Evolutionary conservation across 768 basidiomycete genomes (phyloP).

Genomic region (Termitomyces sp.): DNA sequence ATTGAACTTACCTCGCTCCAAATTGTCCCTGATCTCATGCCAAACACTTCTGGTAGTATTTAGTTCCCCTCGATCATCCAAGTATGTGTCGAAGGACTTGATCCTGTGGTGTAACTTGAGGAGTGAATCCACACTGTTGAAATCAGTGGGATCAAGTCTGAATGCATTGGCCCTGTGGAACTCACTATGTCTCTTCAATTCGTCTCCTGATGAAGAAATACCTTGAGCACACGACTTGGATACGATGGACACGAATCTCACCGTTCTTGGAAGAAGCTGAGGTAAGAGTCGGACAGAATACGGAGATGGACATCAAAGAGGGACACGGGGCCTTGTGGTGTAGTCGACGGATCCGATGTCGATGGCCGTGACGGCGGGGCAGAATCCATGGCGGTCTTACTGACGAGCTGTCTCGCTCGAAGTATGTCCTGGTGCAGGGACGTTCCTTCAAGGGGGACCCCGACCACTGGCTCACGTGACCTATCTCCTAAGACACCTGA

Average conservation of each 20-base stretch:
- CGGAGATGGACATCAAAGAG: slow-evolving; percentile 70
- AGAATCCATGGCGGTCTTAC: slow-evolving; percentile 23
- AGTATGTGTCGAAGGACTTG: slow-evolving; percentile 58
- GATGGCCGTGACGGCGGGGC: slow-evolving; percentile 34
- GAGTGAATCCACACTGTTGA: slow-evolving; percentile 64
- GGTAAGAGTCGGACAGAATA: slow-evolving; percentile 67
- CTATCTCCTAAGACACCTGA: background rate
- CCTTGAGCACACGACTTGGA: slow-evolving; percentile 12
- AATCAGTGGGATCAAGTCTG: slow-evolving; percentile 2
- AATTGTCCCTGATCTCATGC: slow-evolving; percentile 79
- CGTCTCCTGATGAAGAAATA: slow-evolving; percentile 53
- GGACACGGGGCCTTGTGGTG: slow-evolving; percentile 50
- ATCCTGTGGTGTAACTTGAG: slow-evolving; percentile 66
- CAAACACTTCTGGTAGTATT: slow-evolving; percentile 68
- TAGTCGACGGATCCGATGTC: slow-evolving; percentile 25
- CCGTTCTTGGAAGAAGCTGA: slow-evolving; percentile 86
- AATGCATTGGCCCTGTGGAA: slow-evolving; percentile 2
- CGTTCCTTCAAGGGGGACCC: slow-evolving; percentile 5
- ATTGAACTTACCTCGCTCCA: slow-evolving; percentile 61
- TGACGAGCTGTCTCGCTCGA: slow-evolving; percentile 7
- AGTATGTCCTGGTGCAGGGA: slow-evolving; percentile 1
- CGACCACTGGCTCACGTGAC: slow-evolving; percentile 9
- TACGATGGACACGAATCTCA: slow-evolving; percentile 19
- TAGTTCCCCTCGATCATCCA: slow-evolving; percentile 68
- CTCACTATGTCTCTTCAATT: slow-evolving; percentile 84